These are phyloP conservation scores for Naganishia vaughanmartiniae DNA, from an alignment of 768 basidiomycete species.

Conservation along the genomic window DNA sequence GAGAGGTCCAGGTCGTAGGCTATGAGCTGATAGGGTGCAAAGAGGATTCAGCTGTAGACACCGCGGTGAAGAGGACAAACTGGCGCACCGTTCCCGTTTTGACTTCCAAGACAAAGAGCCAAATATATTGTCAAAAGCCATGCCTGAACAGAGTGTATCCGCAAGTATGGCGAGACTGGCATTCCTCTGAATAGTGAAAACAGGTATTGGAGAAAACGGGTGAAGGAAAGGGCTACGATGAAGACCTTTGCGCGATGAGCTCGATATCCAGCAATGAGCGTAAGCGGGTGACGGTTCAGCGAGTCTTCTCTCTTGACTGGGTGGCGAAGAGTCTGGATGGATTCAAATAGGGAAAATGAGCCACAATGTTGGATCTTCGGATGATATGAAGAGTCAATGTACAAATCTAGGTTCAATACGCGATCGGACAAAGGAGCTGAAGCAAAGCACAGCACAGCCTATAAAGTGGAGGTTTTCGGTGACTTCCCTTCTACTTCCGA, in stretches of 20 bases:
- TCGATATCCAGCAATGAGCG: neutral
- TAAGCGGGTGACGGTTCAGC: neutral
- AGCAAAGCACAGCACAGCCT: conserved; percentile 7
- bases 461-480: conserved; percentile 12
- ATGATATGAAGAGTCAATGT: too few species aligned
- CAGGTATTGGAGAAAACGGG: neutral
- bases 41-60: neutral
- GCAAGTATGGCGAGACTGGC: conserved; percentile 22
- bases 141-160: conserved; percentile 21
- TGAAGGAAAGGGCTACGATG: neutral
- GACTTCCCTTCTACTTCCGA: conserved; percentile 11
- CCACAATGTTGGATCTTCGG: too few species aligned
- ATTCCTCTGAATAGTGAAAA: neutral
- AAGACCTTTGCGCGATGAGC: neutral
- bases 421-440: neutral
- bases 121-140: conserved; percentile 15
- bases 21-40: conserved; percentile 8
- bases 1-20: conserved; percentile 25
- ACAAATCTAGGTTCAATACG: neutral
- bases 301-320: neutral
- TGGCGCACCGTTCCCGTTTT: conserved; percentile 6
- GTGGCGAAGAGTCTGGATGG: neutral
- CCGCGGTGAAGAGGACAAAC: too few species aligned
- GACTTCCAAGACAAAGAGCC: neutral
- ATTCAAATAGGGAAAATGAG: neutral